A percentile compares a stretch with the other conserved stretches of the same genome.
Conservation (phyloP, 345 rosid genomes). For the Acer campestre region DNA sequence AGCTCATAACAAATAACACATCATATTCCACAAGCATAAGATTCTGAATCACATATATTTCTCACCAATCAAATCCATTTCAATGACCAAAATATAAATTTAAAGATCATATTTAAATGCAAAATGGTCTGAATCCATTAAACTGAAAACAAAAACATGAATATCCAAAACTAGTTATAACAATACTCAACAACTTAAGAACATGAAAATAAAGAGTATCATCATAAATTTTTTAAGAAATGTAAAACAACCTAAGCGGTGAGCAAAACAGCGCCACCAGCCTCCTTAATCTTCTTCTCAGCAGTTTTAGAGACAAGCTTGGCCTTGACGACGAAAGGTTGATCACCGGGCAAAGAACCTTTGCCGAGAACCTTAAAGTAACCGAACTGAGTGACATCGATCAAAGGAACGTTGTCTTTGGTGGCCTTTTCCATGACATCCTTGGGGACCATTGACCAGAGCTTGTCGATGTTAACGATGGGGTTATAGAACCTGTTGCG, state of each 20-base stretch:
- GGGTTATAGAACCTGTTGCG: slow-evolving; percentile 44
- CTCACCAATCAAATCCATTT: not conserved
- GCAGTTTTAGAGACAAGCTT: slow-evolving; percentile 43
- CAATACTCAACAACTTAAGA: not conserved
- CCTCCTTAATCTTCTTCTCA: slow-evolving; percentile 46
- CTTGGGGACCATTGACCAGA: slow-evolving; percentile 42
- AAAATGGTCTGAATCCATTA: not conserved
- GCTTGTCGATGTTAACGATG: slow-evolving; percentile 44
- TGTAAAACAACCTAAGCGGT: slow-evolving; percentile 14
- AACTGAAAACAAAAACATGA: slow-evolving; percentile 3
- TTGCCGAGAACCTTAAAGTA: slow-evolving; percentile 43
- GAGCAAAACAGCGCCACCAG: slow-evolving; percentile 42
- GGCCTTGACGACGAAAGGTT: slow-evolving; percentile 44
- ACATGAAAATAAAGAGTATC: not conserved
- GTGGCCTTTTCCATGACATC: slow-evolving; percentile 38
- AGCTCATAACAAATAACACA: not conserved
- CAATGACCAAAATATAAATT: not conserved
- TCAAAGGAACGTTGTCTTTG: slow-evolving; percentile 36
- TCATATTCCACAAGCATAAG: not conserved
- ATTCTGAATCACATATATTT: not conserved
- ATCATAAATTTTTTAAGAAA: not conserved
- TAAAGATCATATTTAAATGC: not conserved
- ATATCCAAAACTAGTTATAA: slow-evolving; percentile 9
- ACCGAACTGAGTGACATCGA: slow-evolving; percentile 40
- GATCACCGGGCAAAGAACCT: slow-evolving; percentile 34